Percentiles rank a stretch among this genome's conserved stretches.
These are phyloP conservation scores for Pythium vanterpoolii DNA, from an alignment of 352 stramenopile genomes.

Conservation along the genomic window DNA sequence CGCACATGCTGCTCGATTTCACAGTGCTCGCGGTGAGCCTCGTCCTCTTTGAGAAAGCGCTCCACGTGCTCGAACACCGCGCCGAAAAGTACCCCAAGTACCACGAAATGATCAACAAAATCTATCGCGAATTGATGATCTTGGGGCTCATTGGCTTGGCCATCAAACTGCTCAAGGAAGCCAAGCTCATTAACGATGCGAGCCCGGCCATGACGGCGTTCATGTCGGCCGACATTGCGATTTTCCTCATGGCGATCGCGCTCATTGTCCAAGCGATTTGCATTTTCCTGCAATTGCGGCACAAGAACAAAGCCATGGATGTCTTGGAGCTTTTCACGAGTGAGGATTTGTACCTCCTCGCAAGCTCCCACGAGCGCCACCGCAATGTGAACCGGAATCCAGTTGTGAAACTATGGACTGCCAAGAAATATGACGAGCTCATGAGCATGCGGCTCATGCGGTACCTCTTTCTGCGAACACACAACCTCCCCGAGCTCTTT, in stretches of 20 bases:
- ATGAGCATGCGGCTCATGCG: conserved; percentile 21
- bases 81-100: conserved; percentile 52
- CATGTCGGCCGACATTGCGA: conserved; percentile 29
- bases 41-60: conserved; percentile 38
- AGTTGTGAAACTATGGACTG: neutral
- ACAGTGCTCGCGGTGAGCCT: conserved; percentile 45
- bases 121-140: conserved; percentile 16
- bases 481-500: conserved; percentile 21
- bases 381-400: conserved; percentile 6
- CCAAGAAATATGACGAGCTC: conserved; percentile 7
- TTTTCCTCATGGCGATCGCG: conserved; percentile 31
- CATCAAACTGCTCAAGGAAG: conserved; percentile 33
- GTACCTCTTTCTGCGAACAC: conserved; percentile 20
- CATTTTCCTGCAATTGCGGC: conserved; percentile 27
- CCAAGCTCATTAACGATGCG: conserved; percentile 9
- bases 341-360: conserved; percentile 15
- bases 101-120: conserved; percentile 59
- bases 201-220: conserved; percentile 25
- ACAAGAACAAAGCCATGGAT: conserved; percentile 25
- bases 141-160: neutral
- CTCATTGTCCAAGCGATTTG: conserved; percentile 30
- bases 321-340: conserved; percentile 23
- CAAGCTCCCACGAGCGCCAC: conserved; percentile 10
- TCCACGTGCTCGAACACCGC: conserved; percentile 49
- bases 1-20: conserved; percentile 41